Base-by-base conservation (phyloP, 1,139 yeast genomes). In the Kazachstania sp. region DNA sequence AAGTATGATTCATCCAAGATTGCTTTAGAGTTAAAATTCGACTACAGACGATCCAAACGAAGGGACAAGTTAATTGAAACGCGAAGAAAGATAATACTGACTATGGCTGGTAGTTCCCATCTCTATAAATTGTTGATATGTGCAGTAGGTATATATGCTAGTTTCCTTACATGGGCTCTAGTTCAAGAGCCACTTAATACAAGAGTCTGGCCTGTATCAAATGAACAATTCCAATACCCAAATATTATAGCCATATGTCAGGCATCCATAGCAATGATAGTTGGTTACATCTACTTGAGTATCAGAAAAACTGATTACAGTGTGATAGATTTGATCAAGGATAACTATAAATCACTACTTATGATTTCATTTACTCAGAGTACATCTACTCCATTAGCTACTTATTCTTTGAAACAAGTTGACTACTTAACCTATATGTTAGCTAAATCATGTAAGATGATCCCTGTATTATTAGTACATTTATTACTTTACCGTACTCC, bases 381-480 rank as follows among this genome's bases (percentile, higher is more conserved):
- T 39, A 60, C 88, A 23, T 81, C 97, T 0, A 77, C 92, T 1
- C 97, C 97, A 66, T 85, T 55, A 85, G 95, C 35, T 77, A 85
- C 65, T 71, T 81, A 51, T 44, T 79, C 95, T 12, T 71, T 92
- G 52, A 73, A 76, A 45, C 87, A 92, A 61, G 94, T 92, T 40
- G 95, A 87, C 63, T 92, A 86, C 62, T 71, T 92, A 60, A 84
- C 95, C 0, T 83, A 79, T 57, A 74, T 92, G 55, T 73, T 92
- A 52, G 95, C 97, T 37, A 92, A 92, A 64, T 84, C 95, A 45
- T 92, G 98, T 64, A 92, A 92, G 61, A 74, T 92, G 63, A 79
- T 92, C 32, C 99, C 99, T 0, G 95, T 90, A 23, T 82, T 92
- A 84, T 65, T 86, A 34, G 83, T 92, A 2, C 97, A 88, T 60